Base-by-base conservation (phyloP, 495 filamentous ascomycete species). In the Podospora sp. region DNA sequence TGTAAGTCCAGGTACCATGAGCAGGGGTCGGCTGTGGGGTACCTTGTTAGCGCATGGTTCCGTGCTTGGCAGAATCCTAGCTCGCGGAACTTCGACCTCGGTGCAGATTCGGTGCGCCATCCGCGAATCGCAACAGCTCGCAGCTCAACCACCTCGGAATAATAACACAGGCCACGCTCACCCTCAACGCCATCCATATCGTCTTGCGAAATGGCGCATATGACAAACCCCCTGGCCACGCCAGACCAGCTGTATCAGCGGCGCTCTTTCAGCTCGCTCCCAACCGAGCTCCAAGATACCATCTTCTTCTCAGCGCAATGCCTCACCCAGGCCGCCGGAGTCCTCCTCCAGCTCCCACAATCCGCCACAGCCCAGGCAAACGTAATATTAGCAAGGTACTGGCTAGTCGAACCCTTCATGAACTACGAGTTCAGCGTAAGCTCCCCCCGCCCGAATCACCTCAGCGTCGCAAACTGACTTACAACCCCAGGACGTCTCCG, bases 201-300 rank as follows among this genome's bases (percentile, higher is more conserved):
- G 16, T 40, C 56, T 35, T 2, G n/a, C 51, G 72, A 60, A 29
- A 86, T 87, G 84, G 68, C 80, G 24, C 83, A 84, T 68, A 84
- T 97, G 65, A 88, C 89, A 6, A 98, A 98, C 75, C 88, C 93
- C 8, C 87, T 98, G 26, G 92, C 91, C n/a, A 94, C 93, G 18
- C 80, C 88, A 6, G 85, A 89, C 21, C 95, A 98, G 74, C 85
- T 99, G 12, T 85, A 82, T 68, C 75, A 73, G 24, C 76, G 81
- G 21, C 77, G 72, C 16, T 77, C 79, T 60, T 84, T 87, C 63
- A 88, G 83, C 70, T 89, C 91, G 5, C 81, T 97, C 6, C 88
- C 94, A 0, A 76, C 85, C 18, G 91, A 94, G 65, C 85, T 97
- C 14, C 93, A 97, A 79, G 85, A 88, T 67, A 85, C 84, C 62